These are phyloP conservation scores for Saccharomycodes ludwigii DNA, from an alignment of 805 yeast genomes.

Conservation along the genomic window DNA sequence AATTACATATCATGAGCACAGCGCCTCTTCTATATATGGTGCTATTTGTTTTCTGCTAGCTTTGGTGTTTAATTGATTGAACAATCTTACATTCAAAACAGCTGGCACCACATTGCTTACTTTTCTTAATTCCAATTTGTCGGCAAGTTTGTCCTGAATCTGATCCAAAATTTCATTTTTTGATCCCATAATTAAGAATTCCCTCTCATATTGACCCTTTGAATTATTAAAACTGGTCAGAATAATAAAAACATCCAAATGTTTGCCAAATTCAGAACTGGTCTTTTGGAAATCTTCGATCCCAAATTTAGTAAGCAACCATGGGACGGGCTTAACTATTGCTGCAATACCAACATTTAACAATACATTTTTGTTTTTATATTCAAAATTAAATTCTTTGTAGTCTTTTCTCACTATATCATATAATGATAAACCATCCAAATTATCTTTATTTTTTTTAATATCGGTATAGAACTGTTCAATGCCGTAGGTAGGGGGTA, in stretches of 20 bases:
- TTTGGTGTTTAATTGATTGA: slow-evolving; percentile 37
- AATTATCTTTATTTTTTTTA: slow-evolving; percentile 43
- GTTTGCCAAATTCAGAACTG: slow-evolving; percentile 13
- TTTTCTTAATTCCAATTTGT: slow-evolving; percentile 8
- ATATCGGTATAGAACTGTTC: slow-evolving; percentile 23
- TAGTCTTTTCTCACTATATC: slow-evolving; percentile 77
- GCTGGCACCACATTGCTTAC: slow-evolving; percentile 6
- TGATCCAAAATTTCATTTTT: slow-evolving; percentile 10
- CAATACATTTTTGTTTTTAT: slow-evolving; percentile 17
- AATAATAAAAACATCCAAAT: slow-evolving; percentile 30
- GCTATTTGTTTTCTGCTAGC: slow-evolving; percentile 85
- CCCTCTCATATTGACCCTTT: slow-evolving; percentile 28
- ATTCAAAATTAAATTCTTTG: slow-evolving; percentile 45
- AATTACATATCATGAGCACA: slow-evolving; percentile 2
- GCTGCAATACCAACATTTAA: slow-evolving; percentile 64
- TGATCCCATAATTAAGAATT: slow-evolving; percentile 25
- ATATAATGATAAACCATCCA: slow-evolving; percentile 42
- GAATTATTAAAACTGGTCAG: slow-evolving; percentile 34
- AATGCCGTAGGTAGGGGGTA: slow-evolving; percentile 10
- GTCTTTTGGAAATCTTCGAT: slow-evolving; percentile 12
- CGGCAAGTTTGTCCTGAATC: slow-evolving; percentile 11
- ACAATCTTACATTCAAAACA: slow-evolving; percentile 11
- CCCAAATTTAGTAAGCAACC: slow-evolving; percentile 31
- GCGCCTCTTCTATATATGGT: slow-evolving; percentile 32
- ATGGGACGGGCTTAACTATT: slow-evolving; percentile 47